These are phyloP conservation scores for Dipteronia dyeriana DNA, from an alignment of 345 rosid species.

Conservation along the genomic window DNA sequence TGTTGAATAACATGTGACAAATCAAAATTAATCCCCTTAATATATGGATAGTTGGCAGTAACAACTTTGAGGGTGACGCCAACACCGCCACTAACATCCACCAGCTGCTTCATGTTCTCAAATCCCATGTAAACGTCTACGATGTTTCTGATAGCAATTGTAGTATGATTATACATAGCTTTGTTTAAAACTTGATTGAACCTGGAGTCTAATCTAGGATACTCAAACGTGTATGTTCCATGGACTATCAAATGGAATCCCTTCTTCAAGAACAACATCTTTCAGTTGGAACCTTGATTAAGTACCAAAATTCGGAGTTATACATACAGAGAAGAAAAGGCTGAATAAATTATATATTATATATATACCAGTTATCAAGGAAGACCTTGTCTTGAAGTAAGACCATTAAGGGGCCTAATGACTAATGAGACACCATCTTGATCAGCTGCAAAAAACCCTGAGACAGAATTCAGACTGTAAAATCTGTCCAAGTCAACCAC, in stretches of 20 bases:
- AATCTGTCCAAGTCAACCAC: constrained; percentile 21
- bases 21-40: constrained; percentile 52
- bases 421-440: neutral
- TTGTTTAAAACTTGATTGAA: constrained; percentile 48
- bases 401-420: constrained; percentile 16
- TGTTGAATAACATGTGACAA: constrained; percentile 49
- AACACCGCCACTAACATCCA: constrained; percentile 58
- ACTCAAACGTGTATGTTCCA: constrained; percentile 43
- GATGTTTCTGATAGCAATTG: constrained; percentile 37
- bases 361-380: constrained; percentile 20
- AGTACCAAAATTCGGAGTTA: too few species aligned
- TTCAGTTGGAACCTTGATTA: constrained; percentile 32
- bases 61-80: constrained; percentile 42
- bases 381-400: constrained; percentile 13
- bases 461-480: constrained; percentile 29
- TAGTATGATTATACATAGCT: constrained; percentile 48
- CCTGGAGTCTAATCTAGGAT: constrained; percentile 34
- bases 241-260: constrained; percentile 50
- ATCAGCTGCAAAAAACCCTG: constrained; percentile 27
- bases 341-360: too few species aligned
- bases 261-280: constrained; percentile 45
- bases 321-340: neutral
- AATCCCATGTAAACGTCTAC: constrained; percentile 46
- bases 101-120: constrained; percentile 33
- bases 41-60: constrained; percentile 42